phyloP scores from a whole-genome alignment of 2,329 filamentous ascomycete species.

The Neospermospora avenae region DNA sequence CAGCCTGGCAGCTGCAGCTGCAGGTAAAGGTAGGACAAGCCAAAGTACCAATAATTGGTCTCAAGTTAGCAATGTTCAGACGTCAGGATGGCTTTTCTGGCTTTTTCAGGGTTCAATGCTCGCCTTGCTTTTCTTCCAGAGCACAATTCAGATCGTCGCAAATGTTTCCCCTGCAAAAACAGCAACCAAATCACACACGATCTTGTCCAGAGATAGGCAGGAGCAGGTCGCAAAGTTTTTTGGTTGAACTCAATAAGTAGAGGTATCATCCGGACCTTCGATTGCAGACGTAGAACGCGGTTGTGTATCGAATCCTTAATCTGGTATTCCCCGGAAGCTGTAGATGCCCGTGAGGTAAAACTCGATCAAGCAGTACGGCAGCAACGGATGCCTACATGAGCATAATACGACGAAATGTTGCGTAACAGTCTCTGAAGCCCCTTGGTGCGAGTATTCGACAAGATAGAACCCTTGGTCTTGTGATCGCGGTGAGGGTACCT shows the following conservation, averaged over 20 bases:
- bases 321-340: constrained; percentile 22
- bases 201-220: neutral
- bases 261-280: constrained; percentile 2
- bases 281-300: constrained; percentile 1
- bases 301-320: constrained; percentile 11
- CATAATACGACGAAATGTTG: constrained; percentile 22
- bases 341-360: constrained; percentile 18
- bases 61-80: neutral
- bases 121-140: constrained; percentile 7
- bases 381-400: constrained; percentile 31
- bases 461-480: constrained; percentile 22
- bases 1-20: constrained; percentile 25
- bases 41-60: constrained; percentile 20
- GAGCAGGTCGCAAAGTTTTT: constrained; percentile 10
- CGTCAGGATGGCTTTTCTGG: neutral
- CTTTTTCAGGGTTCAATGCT: neutral
- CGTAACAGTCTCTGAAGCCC: constrained; percentile 21
- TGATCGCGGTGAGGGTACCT: constrained; percentile 12
- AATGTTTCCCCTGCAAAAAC: neutral
- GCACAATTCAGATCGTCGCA: neutral
- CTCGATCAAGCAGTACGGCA: constrained; percentile 31
- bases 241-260: constrained; percentile 10
- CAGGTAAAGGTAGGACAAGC: constrained; percentile 22
- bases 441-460: constrained; percentile 26
- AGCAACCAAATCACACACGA: neutral